These are phyloP conservation scores for Geotrichum histeridarum DNA, from an alignment of 1,139 yeast genomes.

Conservation along the genomic window DNA sequence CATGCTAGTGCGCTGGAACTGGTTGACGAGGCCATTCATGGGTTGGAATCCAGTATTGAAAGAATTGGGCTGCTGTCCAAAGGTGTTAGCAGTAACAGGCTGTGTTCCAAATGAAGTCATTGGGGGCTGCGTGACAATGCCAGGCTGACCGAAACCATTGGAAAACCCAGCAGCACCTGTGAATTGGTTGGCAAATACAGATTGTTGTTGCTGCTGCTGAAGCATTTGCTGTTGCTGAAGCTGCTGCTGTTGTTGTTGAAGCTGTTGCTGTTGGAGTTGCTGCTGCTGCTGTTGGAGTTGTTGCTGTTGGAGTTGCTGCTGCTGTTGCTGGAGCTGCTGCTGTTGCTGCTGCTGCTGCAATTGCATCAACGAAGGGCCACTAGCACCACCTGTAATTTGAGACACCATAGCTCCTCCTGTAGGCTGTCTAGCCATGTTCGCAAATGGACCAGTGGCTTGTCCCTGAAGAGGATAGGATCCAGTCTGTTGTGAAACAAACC, in stretches of 20 bases:
- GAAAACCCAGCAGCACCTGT: not conserved
- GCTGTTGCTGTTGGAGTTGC: not conserved
- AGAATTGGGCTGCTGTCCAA: slow-evolving; percentile 3
- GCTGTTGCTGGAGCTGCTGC: slow-evolving; percentile 17
- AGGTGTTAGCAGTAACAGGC: not conserved
- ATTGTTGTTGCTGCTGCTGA: slow-evolving; percentile 2
- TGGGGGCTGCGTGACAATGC: not conserved
- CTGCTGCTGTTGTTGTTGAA: not conserved
- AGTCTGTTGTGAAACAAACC: slow-evolving; percentile 8
- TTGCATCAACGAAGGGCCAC: slow-evolving; percentile 3
- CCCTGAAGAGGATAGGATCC: slow-evolving; percentile 2
- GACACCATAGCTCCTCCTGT: slow-evolving; percentile 10
- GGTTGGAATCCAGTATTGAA: slow-evolving; percentile 2
- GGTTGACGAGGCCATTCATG: slow-evolving; percentile 28
- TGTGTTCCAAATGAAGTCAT: slow-evolving; percentile 11
- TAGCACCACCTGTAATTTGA: slow-evolving; percentile 16
- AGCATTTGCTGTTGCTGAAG: not conserved
- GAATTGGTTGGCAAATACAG: not conserved
- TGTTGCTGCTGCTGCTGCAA: slow-evolving; percentile 17
- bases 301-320: slow-evolving; percentile 1
- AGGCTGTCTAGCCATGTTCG: not conserved
- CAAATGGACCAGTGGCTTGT: slow-evolving; percentile 15
- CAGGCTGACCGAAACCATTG: slow-evolving; percentile 2
- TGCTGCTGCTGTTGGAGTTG: not conserved
- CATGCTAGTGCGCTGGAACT: slow-evolving; percentile 54